Evolutionary conservation across 1,284 basidiomycete genomes (phyloP), one percentile per base, ranked within the genome.

Genomic region (Ustilago esculenta): DNA sequence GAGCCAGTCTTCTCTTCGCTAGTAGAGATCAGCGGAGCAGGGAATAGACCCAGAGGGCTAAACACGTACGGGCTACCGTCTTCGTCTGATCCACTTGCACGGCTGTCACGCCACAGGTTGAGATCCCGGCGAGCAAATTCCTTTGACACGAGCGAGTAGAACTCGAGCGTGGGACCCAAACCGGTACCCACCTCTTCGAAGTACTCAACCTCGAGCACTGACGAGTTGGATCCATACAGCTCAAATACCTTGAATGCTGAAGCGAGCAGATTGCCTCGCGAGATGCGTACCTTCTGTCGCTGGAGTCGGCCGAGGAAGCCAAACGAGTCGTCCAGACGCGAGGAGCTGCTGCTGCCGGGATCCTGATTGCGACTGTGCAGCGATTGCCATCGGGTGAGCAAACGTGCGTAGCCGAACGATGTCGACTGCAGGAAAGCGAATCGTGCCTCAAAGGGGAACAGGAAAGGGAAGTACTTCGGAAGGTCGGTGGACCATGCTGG

Each of bases 141-240:
- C 79, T 89, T 90, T 44, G 92, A 94, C 14, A 93, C 93, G 46
- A 98, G 85, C 33, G 93, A 90, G 83, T 97, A 98, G 84, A 98
- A 98, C 84, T 98, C 96, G 30, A 98, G 86, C n/a, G 96, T 98
- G 6, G 94, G 96, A 3, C 96, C 96, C 11, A 98, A 85, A 25
- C 96, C 96, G 3, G 96, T 98, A 20, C 96, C 96, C 45, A 97
- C 95, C 85, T 99, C 96, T 80, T 97, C 94, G 81, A 98, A 98
- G 85, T 98, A 98, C 83, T 99, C 94, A 48, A 98, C 92, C 82
- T 98, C 95, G 18, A 98, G 87, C 39, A 98, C 89, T 1, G 92
- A 93, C 6, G 90, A 91, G 11, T 91, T 93, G 1, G 83, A 83
- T 7, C 94, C 95, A 78, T 98, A 98, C 21, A 98, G 86, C 83